Evolutionary conservation across 257 asterid species (phyloP), one percentile per base, ranked within the genome.

Genomic region (Paraleonurus japonicus): DNA sequence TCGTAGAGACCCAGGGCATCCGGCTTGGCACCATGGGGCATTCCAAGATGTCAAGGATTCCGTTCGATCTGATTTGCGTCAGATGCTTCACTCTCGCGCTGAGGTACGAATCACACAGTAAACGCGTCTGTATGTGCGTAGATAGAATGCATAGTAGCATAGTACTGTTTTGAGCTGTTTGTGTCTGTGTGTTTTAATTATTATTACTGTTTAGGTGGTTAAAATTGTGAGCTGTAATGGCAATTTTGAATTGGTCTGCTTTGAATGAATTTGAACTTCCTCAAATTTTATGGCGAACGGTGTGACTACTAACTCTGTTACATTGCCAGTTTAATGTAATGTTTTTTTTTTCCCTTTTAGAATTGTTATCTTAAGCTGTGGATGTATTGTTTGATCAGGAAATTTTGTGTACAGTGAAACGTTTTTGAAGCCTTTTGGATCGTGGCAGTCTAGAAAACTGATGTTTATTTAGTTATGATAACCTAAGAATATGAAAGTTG

Each of bases 21-120:
- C 89, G n/a, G 84, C 90, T 71, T 95, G 99, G 99, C 99, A 92
- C 83, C 98, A 95, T 65, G 89, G 96, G 60, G 97, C 95, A 1
- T 95, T 95, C 84, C 98, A 92, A 3, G 98, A 92, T 72, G 97
- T 92, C 70, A 89, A 89, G 81, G 99, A 89, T 74, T 81, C 81
- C 17, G 83, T 95, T 61, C 97, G 98, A 85, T 92, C 98, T 32
- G 97, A 87, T 48, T 88, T 95, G 79, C 90, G 89, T 69, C 92
- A 89, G 78, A 91, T 89, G 98, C 97, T 95, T 72, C 97, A 92
- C 75, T 79, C 96, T 78, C 96, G 96, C 41, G 98, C 98, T 61
- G 96, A 95, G 99, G 99, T 91, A 54, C 27, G 43, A 62, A 45
- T 30, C 62, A 57, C 68, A 28, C 69, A 15, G n/a, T 17, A 6